Evolutionary conservation across 2,329 filamentous ascomycete species (phyloP).

Genomic region (Colletotrichum musae): DNA sequence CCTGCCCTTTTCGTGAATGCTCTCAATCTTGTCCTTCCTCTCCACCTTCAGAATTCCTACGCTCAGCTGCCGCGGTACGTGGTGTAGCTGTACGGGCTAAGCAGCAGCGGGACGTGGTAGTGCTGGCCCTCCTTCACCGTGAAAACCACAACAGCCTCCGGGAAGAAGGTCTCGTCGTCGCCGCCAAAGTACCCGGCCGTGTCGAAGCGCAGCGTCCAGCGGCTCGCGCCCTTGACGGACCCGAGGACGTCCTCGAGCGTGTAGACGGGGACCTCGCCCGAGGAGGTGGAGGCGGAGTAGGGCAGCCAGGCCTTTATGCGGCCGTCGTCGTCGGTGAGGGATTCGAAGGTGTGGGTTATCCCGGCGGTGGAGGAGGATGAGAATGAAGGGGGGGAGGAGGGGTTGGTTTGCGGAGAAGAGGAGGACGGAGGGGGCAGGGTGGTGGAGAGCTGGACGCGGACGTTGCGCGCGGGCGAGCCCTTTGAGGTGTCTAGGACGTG

Average conservation of each 20-base stretch:
- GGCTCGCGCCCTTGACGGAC: conserved; percentile 61
- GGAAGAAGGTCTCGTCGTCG: conserved; percentile 72
- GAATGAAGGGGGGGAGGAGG: conserved; percentile 47
- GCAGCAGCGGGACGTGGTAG: conserved; percentile 84
- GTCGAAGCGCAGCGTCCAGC: conserved; percentile 81
- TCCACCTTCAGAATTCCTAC: too few species aligned
- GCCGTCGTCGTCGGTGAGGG: conserved; percentile 82
- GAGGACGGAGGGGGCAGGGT: conserved; percentile 44
- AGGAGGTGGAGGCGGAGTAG: conserved; percentile 63
- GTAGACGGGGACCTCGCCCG: conserved; percentile 71
- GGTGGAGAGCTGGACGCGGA: conserved; percentile 77
- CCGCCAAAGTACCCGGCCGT: conserved; percentile 81
- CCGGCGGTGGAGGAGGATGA: conserved; percentile 49
- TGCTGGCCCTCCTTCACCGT: conserved; percentile 71
- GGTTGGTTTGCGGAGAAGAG: too few species aligned
- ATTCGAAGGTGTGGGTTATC: conserved; percentile 69
- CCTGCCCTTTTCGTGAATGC: not conserved
- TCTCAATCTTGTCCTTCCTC: too few species aligned
- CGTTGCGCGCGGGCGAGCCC: conserved; percentile 76
- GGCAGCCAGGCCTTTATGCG: conserved; percentile 79
- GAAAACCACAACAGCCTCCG: conserved; percentile 70
- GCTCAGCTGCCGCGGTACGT: conserved; percentile 83
- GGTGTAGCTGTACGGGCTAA: conserved; percentile 85
- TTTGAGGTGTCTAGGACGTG: conserved; percentile 88
- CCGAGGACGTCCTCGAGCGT: conserved; percentile 70